phyloP scores from a whole-genome alignment of 2,329 filamentous ascomycete species.

The Zymoseptoria pseudotritici region DNA sequence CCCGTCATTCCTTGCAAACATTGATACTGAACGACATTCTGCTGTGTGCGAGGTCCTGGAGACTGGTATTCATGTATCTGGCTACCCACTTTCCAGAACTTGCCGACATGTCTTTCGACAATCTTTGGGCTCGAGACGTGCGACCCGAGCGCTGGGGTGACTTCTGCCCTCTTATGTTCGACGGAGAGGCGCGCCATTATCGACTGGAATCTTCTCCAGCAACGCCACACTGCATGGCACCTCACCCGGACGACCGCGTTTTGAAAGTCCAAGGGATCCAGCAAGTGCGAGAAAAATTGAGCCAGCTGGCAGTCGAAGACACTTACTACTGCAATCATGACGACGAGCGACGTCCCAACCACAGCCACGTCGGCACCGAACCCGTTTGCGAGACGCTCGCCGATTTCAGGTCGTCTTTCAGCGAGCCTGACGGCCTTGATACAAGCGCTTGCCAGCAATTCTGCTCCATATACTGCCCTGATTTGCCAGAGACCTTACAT shows the following conservation, averaged over 20 bases:
- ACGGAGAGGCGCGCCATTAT: neutral
- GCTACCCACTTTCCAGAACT: neutral
- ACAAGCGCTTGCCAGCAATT: neutral
- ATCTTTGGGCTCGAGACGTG: neutral
- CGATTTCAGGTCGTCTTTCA: neutral
- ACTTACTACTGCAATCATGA: neutral
- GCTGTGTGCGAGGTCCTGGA: neutral
- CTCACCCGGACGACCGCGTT: neutral
- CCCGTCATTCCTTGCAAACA: neutral
- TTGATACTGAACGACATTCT: neutral
- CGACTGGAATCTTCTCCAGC: neutral
- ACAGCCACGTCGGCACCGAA: no score
- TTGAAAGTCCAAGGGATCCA: neutral
- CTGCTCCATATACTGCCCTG: neutral
- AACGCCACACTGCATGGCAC: neutral
- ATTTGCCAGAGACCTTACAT: no score
- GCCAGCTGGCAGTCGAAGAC: neutral
- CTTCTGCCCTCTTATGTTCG: neutral
- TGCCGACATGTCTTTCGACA: neutral
- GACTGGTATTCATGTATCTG: neutral
- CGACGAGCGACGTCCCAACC: no score
- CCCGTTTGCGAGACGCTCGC: neutral
- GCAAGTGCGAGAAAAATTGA: neutral
- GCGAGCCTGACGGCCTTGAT: neutral
- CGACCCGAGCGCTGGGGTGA: neutral